Evolutionary conservation across 1,284 basidiomycete genomes (phyloP), one percentile per base, ranked within the genome.

Genomic region (Entoloma clypeatum): DNA sequence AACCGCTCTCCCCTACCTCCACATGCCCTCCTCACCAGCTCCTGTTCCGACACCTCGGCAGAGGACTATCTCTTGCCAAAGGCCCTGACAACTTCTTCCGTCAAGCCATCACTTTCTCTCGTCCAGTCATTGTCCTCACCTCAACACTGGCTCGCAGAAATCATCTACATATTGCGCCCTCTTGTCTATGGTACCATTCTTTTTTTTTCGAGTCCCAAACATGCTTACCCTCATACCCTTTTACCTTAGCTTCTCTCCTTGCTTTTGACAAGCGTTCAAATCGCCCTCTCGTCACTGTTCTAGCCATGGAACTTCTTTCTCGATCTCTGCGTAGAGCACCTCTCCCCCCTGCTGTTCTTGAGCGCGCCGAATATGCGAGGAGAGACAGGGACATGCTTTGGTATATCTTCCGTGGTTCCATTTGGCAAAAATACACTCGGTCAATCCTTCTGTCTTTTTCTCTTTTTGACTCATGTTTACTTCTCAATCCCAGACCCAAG

Each of bases 341-440:
- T 3, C 67, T 78, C 8, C 60, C 76, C 3, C 81, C 81, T 22
- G 74, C 81, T 14, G 51, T 68, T 2, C 68, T 89, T 13, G 87
- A 91, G 57, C 75, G 83, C 43, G 72, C 72, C 8, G 92, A 96
- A 61, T 90, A 95, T 57, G 79, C 87, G 11, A 74, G 78, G 39
- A 71, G 92, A 50, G 90, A 93, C 59, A 75, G 84, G 34, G 81
- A 86, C 49, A 74, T 97, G 45, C 64, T 87, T 22, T 89, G 84
- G 80, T 94, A 94, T 61, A 72, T 96, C 36, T 68, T 97, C 48
- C 81, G 91, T 25, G 93, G 92, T 18, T 83, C 88, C 4, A 78
- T 94, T 41, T 98, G 94, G 94, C 69, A 87, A 49, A 72, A 75
- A 3, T 94, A 81, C 67, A 95, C 93, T 24, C 72, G 81, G 81